Evolutionary conservation across 2,329 filamentous ascomycete genomes (phyloP).

Genomic region (Pseudogymnoascus sp.): DNA sequence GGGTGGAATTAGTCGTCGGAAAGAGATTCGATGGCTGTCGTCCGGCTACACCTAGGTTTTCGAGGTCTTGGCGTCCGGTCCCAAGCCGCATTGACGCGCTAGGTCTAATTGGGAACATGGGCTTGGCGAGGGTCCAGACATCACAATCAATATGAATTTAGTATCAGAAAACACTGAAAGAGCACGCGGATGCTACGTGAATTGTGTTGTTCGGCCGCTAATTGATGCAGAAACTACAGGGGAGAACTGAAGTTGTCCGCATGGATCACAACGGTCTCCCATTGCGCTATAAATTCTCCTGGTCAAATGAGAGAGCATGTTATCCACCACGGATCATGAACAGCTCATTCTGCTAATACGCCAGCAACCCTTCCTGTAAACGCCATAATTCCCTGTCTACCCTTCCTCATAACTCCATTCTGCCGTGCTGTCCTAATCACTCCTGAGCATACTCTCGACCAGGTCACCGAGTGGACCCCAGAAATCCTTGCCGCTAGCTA

Average conservation of each 20-base stretch:
- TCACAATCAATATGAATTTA: not conserved
- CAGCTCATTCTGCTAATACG: slow-evolving; percentile 5
- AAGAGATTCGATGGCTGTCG: slow-evolving; percentile 12
- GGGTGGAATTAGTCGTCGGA: slow-evolving; percentile 15
- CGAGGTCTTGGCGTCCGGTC: slow-evolving; percentile 12
- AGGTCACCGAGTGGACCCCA: slow-evolving; percentile 93
- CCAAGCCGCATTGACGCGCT: slow-evolving; percentile 7
- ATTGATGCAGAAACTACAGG: not conserved
- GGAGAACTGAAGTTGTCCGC: not conserved
- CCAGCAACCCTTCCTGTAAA: slow-evolving; percentile 16
- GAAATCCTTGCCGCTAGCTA: slow-evolving; percentile 92
- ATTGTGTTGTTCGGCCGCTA: not conserved
- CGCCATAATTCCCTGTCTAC: slow-evolving; percentile 21
- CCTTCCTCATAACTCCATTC: slow-evolving; percentile 15
- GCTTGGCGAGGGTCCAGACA: slow-evolving; percentile 9
- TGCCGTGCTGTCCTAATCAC: slow-evolving; percentile 45
- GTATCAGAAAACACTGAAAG: not conserved
- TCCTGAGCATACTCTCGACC: slow-evolving; percentile 95
- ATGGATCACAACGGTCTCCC: not conserved
- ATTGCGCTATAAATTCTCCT: not conserved
- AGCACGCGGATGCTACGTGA: no score
- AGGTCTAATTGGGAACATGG: not conserved
- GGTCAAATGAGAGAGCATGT: not conserved
- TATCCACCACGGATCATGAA: not conserved
- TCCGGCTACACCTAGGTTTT: slow-evolving; percentile 14